Percentiles rank a stretch among this genome's conserved stretches.
These are phyloP conservation scores for Mrakia hoshinonis DNA, from an alignment of 768 basidiomycete genomes.

Conservation along the genomic window DNA sequence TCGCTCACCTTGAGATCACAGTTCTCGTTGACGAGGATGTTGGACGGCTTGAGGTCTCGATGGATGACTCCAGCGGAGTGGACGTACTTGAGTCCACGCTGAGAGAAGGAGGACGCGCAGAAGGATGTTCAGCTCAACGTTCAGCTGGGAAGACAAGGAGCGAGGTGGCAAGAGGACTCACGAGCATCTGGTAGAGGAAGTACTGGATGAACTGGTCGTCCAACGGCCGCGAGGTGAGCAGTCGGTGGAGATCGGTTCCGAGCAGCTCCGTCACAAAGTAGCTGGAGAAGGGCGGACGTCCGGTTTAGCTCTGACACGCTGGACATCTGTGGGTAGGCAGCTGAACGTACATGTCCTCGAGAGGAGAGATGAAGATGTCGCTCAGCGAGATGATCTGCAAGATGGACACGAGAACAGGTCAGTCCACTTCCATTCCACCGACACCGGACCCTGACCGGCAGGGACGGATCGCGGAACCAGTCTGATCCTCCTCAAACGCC, in stretches of 20 bases:
- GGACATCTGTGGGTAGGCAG: background rate
- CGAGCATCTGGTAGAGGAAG: conserved; percentile 97
- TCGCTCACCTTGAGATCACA: conserved; percentile 92
- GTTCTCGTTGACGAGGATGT: conserved; percentile 99
- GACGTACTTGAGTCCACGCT: conserved; percentile 98
- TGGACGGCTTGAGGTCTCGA: conserved; percentile 98
- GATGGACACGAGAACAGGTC: background rate
- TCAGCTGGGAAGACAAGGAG: background rate
- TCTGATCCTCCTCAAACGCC: no score
- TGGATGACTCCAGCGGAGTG: conserved; percentile 99
- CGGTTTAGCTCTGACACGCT: conserved; percentile 12
- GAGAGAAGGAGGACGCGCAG: background rate
- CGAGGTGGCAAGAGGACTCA: conserved; percentile 42
- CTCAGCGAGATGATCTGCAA: conserved; percentile 89
- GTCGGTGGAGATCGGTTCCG: conserved; percentile 93
- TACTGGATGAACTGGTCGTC: conserved; percentile 99
- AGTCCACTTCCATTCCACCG: background rate
- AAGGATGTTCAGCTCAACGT: no score
- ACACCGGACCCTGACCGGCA: no score
- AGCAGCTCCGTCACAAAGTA: conserved; percentile 99
- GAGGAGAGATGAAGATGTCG: conserved; percentile 99
- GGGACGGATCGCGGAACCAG: no score
- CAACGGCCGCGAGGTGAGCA: conserved; percentile 88
- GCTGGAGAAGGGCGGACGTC: conserved; percentile 44
- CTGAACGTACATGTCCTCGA: conserved; percentile 78